Base-by-base conservation (phyloP, 768 basidiomycete genomes). In the Termitomyces sp. region DNA sequence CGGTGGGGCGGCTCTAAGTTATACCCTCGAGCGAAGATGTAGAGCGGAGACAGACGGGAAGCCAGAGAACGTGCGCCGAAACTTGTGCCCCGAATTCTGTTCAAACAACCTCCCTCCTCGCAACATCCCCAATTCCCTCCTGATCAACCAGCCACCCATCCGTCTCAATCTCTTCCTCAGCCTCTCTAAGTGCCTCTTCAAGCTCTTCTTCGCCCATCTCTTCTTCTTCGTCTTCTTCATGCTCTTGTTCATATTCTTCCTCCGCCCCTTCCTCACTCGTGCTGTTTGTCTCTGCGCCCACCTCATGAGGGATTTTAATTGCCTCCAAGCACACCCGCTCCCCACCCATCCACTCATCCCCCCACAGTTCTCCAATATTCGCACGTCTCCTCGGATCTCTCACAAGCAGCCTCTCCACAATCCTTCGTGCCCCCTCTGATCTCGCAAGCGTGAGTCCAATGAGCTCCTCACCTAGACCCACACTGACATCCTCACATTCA, bases 371-470 rank as follows among this genome's bases (percentile, higher is more conserved):
- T 26, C 64, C 74, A 32, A 91, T 73, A 61, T 77, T 75, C 43
- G 82, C 77, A n/a, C 91, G 73, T 60, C 81, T 80, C 61, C 65
- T 73, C 48, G 86, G 81, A 68, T 93, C 85, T 26, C 91, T 72
- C 19, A 88, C 85, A 41, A 95, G 73, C 47, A 95, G 63, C 45
- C 75, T 68, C 10, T 65, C 78, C 0, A 88, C 89, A 38, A 90
- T 70, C 19, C 77, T 63, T 64, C 74, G 76, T 44, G 82, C 77
- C 6, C 78, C 80, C 14, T 66, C 65, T 56, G 74, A 74, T 62
- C 70, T 40, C 67, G 74, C 69, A 30, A 80, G 65, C 40, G 62
- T 53, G 46, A 58, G 67, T 4, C 76, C 76, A 53, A 67, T 64
- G 46, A 76, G 62, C 59, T 72, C 72, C 32, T 64, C 70, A n/a